Base-by-base conservation (phyloP, 345 rosid genomes). In the Syzygium aromaticum region DNA sequence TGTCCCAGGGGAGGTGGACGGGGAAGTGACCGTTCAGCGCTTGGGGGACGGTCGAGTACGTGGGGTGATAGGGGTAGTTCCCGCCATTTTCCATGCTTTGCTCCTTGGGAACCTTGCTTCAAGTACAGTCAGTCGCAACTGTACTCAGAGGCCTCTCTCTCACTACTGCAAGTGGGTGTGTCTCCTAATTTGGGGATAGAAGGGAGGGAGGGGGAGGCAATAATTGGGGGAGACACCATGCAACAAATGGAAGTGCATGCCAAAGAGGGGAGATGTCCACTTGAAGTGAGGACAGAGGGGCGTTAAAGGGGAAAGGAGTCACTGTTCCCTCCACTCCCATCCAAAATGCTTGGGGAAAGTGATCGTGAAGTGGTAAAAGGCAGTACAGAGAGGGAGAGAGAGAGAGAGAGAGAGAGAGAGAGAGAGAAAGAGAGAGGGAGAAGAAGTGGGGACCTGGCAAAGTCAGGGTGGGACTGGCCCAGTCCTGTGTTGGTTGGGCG, bases 31-130 rank as follows among this genome's bases (percentile, higher is more conserved):
- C 82, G 82, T 38, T 73, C 82, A 38, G 82, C 49, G 49, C 8
- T 5, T 73, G 49, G 23, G 25, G 27, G 49, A 2, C 10, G 82
- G 82, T 5, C 49, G 22, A 22, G 49, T 73, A 73, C 82, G 82
- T 73, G 27, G 46, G 82, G 14, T 9, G 25, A 73, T 19, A 17
- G 49, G 82, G 13, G 27, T 73, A 73, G 82, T 14, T 33, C 82
- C 82, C 54, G 87, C 87, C 87, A n/a, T 88, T 86, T 33, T 51
- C 88, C 86, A 56, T 88, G 88, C 87, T 73, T 73, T 12, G 82
- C 82, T 73, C 82, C 82, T 38, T 73, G 82, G 82, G 82, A 73
- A 73, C 49, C 82, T 73, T 73, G 49, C 49, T 73, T 21, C 82
- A 73, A 38, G 82, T 73, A 73, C 82, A 73, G 82, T 73, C 82